Base-by-base conservation (phyloP, 345 rosid species). In the Psidium friedrichsthalianum region DNA sequence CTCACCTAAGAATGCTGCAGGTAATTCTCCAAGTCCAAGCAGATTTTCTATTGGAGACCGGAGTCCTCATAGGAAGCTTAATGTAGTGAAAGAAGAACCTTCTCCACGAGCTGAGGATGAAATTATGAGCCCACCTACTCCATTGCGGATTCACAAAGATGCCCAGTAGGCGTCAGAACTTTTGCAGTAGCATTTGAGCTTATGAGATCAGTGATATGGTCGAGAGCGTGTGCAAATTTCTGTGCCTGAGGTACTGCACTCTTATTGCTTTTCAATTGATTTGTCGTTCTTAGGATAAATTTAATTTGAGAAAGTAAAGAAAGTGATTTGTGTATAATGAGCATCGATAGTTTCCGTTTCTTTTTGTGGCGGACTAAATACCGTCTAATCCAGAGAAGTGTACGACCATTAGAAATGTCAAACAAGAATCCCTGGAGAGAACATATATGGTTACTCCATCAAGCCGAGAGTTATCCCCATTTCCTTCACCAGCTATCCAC, bases 91-190 rank as follows among this genome's bases (percentile, higher is more conserved):
- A 83, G 93, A 88, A 86, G 97, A 91, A 87, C 51, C 87, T 13
- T 83, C 83, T 84, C 40, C 82, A 55, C 83, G n/a, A 64, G 91
- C 74, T 85, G 91, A 86, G 89, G 92, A 90, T 74, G 93, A 91
- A 61, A 89, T 88, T 58, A 90, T 93, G 94, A 90, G 84, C 80
- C 94, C 98, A 14, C 99, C 99, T 40, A 86, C 93, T 88, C 95
- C 94, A 25, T 36, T 90, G 82, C 82, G 82, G 56, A 93, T 95
- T 85, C 83, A 86, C 82, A 94, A 92, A 89, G 96, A 93, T 86
- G 87, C 84, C 82, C 86, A 85, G 85, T 88, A 86, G 90, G 54
- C 21, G 27, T 82, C 57, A 15, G 42, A 82, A 7, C 24, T 82
- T 82, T 82, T 44, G 56, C 57, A 82, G 25, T 20, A 36, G 47